Evolutionary conservation across 371 early-diverging fungal genomes (phyloP), one percentile per base, ranked within the genome.

Genomic region (Saksenaea oblongispora): DNA sequence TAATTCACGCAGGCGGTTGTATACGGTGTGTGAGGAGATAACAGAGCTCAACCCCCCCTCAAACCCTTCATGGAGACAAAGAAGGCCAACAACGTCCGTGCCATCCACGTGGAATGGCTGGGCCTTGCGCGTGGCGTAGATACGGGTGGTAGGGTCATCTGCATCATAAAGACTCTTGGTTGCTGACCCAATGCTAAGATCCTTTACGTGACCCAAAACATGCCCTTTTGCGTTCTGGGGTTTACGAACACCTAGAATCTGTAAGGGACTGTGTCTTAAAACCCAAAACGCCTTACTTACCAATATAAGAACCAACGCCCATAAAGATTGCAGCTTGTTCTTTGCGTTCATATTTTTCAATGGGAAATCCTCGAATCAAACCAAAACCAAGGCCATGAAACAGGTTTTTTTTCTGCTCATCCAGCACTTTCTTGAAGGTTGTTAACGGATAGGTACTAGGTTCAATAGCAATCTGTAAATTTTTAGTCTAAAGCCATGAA

Each of bases 51-150:
- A 44, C 24, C 80, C 80, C 10, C 78, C 78, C 24, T 77, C 72
- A 22, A 61, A 36, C 15, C 76, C 78, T 44, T 71, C 70, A 3
- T 65, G 55, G 26, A 80, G 61, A 59, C 78, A 77, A 10, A 80
- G 61, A 0, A 80, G 58, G 2, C 57, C 74, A 26, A 80, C 80
- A 13, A 77, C 58, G 37, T 80, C 80, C 5, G 80, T 72, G 31
- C 78, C 80, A 54, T 80, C 80, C 3, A 75, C 75, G 31, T 80
- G 80, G 63, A 80, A 80, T 22, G 80, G 80, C 34, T 77, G 78
- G 0, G 80, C 80, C 56, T 72, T 77, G 36, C 78, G 74, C 1
- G 80, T 80, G 24, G 80, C 76, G 54, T 80, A 80, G 28, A 80
- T 77, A 56, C 80, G 80, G 7, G 80, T 80, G 3, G 74, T 73